Evolutionary conservation across 2,329 filamentous ascomycete species (phyloP), one percentile per base, ranked within the genome.

Genomic region (Aspergillus quadrilineatus): DNA sequence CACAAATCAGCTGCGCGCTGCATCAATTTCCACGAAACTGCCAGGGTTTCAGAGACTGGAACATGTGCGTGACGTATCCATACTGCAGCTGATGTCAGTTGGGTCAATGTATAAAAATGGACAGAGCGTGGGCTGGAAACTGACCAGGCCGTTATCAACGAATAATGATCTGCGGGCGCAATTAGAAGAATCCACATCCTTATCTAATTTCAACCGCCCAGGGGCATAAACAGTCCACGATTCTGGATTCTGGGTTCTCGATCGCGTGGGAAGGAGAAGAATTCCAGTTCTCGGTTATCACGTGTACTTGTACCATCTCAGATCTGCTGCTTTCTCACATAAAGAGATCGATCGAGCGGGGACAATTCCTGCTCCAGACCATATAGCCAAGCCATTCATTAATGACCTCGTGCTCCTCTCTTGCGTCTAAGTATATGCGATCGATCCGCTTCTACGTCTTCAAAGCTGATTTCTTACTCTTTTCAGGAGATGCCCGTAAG

Each of bases 131-230:
- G 30, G 26, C 39, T 39, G 14, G 22, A 9, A 50, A 29, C 17
- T 7, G 43, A 48, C 22, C 22, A 22, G 22, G 36, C 44, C 52
- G 45, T 54, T 54, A 48, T 41, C 36, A 37, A 41, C 43, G 44
- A 47, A 53, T 46, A 43, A 54, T 43, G 52, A 54, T 54, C 52
- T 48, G 52, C 52, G 48, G 43, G 34, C 52, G 52, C 52, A 54
- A 42, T 54, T 8, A 41, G 15, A 48, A 41, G 26, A 15, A 32
- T 41, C 45, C 51, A 28, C n/a, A 17, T 36, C 10, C 26, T 10
- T 45, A 29, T 46, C 39, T 15, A 52, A 34, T 39, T 34, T 30
- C 26, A 42, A 39, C 7, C 48, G 36, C 15, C 26, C 48, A 50
- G 34, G 48, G 36, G 48, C 3, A 30, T 14, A 30, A 50, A 50